Conservation (phyloP, 768 basidiomycete genomes). For the Trichaptum fuscoviolaceum region DNA sequence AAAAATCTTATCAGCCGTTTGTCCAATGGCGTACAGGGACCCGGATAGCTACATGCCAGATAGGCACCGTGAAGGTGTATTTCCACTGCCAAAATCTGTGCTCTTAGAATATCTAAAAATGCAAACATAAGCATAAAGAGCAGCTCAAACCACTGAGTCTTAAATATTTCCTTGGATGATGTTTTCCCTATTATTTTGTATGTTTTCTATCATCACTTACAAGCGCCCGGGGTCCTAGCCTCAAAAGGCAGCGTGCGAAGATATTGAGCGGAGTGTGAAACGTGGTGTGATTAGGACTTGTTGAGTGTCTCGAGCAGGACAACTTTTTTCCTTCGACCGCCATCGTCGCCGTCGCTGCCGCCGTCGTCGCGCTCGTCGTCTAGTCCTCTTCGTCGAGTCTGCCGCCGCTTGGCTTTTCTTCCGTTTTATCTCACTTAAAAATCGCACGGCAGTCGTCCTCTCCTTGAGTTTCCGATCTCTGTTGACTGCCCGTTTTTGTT, state of each 20-base stretch:
- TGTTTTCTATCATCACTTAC: not conserved
- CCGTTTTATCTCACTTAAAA: not conserved
- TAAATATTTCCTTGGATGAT: not conserved
- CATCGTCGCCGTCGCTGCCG: not conserved
- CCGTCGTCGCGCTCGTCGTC: not conserved
- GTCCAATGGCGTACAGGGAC: not conserved
- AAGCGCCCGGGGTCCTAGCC: not conserved
- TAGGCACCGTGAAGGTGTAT: not conserved
- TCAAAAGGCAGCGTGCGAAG: not conserved
- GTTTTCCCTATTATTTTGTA: not conserved
- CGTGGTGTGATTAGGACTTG: not conserved
- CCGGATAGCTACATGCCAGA: not conserved
- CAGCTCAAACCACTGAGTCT: not conserved
- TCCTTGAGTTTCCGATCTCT: constrained; percentile 1
- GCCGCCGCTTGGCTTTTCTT: constrained; percentile 1
- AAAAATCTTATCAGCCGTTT: not conserved
- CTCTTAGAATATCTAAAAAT: not conserved
- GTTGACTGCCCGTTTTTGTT: constrained; percentile 7
- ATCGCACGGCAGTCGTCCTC: constrained; percentile 1
- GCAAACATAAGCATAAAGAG: not conserved
- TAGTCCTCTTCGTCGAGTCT: not conserved
- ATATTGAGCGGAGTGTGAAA: not conserved
- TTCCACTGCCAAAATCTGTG: not conserved
- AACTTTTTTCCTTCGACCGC: constrained; percentile 1
- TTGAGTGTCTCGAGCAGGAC: not conserved